Evolutionary conservation across 75 land plant species (phyloP), one percentile per base, ranked within the genome.

Genomic region (Pinus taeda): DNA sequence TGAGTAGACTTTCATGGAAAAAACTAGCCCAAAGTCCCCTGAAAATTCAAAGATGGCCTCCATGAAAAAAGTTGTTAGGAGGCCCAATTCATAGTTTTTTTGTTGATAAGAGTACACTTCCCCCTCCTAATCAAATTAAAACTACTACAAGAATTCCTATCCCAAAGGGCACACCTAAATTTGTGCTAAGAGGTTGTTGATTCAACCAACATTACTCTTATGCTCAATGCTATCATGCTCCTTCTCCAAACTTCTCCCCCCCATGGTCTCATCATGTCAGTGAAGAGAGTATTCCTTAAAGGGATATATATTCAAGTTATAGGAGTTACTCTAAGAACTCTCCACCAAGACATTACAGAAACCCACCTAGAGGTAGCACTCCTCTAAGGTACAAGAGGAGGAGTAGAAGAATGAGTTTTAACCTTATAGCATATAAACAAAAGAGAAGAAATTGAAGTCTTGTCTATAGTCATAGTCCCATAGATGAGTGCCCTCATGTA

Each of bases 101-200:
- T 69, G 76, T 59, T 21, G 85, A 84, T 37, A 85, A 84, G 77
- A 87, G 75, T 71, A 81, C 79, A 56, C 75, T 83, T 8, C 89
- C 85, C 22, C 81, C 85, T 36, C 57, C 84, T 49, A 81, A 66
- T 69, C 80, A 79, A 58, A 65, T 78, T 4, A 81, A 86, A 64
- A 87, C 87, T 60, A 60, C 76, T 45, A 88, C 89, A 20, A 82
- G 89, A 75, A 91, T 93, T 83, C 88, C 79, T 57, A 90, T 91
- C 57, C 95, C 85, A 17, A 91, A 94, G 75, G 97, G 88, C 4
- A 88, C 94, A n/a, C 89, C 92, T 15, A 95, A 91, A 83, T 88
- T 97, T 24, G 85, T 96, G 20, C 84, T 97, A 59, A 87, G 94
- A 79, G 99, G 99, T 8, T 83, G 99, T 22, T 97, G 99, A 12